A percentile compares a stretch with the other conserved stretches of the same genome.
Conservation (phyloP, 2,329 filamentous ascomycete species). For the Lachnellula hyalina region DNA sequence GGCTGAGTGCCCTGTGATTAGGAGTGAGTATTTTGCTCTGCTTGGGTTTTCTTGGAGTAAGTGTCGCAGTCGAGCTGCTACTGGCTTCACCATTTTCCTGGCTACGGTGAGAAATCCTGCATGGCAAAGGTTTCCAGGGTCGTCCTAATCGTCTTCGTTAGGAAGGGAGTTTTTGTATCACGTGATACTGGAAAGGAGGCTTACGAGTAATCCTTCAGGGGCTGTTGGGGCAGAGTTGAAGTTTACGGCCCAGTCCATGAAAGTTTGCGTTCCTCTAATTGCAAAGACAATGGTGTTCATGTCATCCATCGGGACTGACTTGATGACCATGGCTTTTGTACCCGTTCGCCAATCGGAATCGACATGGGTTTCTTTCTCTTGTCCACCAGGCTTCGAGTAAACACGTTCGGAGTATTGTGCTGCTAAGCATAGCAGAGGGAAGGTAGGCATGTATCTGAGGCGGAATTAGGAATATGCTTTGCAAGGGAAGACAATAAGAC, state of each 20-base stretch:
- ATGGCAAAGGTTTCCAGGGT: constrained; percentile 71
- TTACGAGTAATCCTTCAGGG: constrained; percentile 61
- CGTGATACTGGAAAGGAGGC: constrained; percentile 9
- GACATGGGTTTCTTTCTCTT: constrained; percentile 64
- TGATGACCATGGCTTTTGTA: constrained; percentile 83
- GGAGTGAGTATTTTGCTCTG: constrained; percentile 60
- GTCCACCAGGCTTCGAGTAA: constrained; percentile 59
- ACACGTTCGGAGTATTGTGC: constrained; percentile 72
- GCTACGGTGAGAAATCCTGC: constrained; percentile 75
- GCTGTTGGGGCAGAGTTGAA: constrained; percentile 62
- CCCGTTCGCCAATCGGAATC: constrained; percentile 65
- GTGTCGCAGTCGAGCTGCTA: constrained; percentile 63
- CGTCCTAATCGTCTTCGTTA: constrained; percentile 46
- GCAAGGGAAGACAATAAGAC: constrained; percentile 22
- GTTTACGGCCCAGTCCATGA: constrained; percentile 85
- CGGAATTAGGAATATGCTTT: constrained; percentile 3
- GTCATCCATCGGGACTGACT: constrained; percentile 72
- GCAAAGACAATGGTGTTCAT: constrained; percentile 78
- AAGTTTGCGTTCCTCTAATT: constrained; percentile 72
- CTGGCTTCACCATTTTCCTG: constrained; percentile 66
- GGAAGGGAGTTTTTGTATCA: not conserved
- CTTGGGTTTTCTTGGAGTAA: constrained; percentile 67
- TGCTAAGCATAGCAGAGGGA: constrained; percentile 71
- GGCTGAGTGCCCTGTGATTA: constrained; percentile 83
- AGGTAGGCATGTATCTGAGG: constrained; percentile 64